Conservation (phyloP, 352 stramenopile species). For the Globisporangium canariense region DNA sequence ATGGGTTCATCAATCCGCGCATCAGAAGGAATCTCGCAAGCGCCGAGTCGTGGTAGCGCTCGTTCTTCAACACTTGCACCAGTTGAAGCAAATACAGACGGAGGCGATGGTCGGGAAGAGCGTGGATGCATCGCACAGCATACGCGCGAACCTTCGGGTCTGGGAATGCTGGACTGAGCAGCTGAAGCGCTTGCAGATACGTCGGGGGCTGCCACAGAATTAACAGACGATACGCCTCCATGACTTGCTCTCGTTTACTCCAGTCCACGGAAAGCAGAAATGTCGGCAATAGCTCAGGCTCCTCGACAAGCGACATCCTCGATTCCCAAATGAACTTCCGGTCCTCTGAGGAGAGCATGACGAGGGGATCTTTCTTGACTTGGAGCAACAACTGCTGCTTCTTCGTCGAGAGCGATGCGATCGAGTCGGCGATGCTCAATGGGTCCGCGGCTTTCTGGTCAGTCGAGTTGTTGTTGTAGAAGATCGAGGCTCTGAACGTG, state of each 20-base stretch:
- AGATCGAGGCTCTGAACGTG: conserved; percentile 69
- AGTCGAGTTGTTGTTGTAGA: conserved; percentile 30
- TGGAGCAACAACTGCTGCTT: conserved; percentile 45
- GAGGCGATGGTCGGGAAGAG: conserved; percentile 82
- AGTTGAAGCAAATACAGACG: conserved; percentile 85
- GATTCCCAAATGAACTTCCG: conserved; percentile 67
- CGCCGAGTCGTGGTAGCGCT: conserved; percentile 79
- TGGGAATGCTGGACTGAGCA: conserved; percentile 80
- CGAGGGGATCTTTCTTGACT: conserved; percentile 62
- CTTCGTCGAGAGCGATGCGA: conserved; percentile 31
- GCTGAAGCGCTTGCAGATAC: conserved; percentile 83
- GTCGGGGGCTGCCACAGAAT: conserved; percentile 76
- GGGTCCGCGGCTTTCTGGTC: conserved; percentile 1
- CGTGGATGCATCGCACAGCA: conserved; percentile 88
- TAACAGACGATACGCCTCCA: conserved; percentile 78
- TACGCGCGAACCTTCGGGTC: conserved; percentile 93
- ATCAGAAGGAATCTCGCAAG: conserved; percentile 77
- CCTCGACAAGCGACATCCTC: conserved; percentile 51
- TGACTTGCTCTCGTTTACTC: conserved; percentile 67
- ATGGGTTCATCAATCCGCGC: conserved; percentile 64
- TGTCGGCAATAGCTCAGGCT: conserved; percentile 77
- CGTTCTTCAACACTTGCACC: conserved; percentile 83
- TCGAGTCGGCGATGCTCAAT: conserved; percentile 8
- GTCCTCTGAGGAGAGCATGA: conserved; percentile 56
- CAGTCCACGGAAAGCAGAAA: conserved; percentile 87